Evolutionary conservation across 164 flowering plant genomes (phyloP), one percentile per base, ranked within the genome.

Genomic region (Magnolia changhungtana): DNA sequence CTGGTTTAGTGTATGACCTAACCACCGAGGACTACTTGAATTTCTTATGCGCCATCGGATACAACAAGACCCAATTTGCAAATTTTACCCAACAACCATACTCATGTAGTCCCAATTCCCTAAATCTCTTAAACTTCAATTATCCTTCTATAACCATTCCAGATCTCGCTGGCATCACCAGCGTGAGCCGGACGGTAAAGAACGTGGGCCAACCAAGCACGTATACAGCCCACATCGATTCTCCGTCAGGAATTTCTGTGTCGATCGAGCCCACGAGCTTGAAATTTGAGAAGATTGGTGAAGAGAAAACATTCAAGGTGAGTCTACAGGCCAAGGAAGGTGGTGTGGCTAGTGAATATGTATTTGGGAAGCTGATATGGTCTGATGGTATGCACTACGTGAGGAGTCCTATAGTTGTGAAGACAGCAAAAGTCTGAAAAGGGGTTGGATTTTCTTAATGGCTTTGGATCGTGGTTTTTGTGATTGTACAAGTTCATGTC

Each of bases 201-300:
- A 91, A 94, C 74, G 98, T 94, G 0, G 98, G 97, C 2, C 0
- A 79, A 0, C 92, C 92, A 0, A 85, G 86, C 2, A 86, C 85
- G 1, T 94, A 94, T 68, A 73, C 0, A 0, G 90, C 79, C 0
- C 64, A 67, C 4, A 75, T 90, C 7, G 74, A 50, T 14, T 59
- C 73, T 2, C 96, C 96, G 0, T 1, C 7, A 0, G 94, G 91
- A 20, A 73, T 90, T 7, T 24, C 75, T 0, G 82, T 87, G 2
- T 1, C 58, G 0, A 88, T 92, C 11, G 24, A 78, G 7, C 98
- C 98, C 0, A 59, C 49, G 1, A 77, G 21, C 2, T 71, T 95
- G 77, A 72, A 67, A 72, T 95, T 95, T 61, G 29, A 45, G 61
- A 78, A 71, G 64, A n/a, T 66, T 16, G 95, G 94, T 7, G 92